A percentile compares a stretch with the other conserved stretches of the same genome.
Conservation (phyloP, 2,329 filamentous ascomycete species). For the Leptographium wingfieldii region DNA sequence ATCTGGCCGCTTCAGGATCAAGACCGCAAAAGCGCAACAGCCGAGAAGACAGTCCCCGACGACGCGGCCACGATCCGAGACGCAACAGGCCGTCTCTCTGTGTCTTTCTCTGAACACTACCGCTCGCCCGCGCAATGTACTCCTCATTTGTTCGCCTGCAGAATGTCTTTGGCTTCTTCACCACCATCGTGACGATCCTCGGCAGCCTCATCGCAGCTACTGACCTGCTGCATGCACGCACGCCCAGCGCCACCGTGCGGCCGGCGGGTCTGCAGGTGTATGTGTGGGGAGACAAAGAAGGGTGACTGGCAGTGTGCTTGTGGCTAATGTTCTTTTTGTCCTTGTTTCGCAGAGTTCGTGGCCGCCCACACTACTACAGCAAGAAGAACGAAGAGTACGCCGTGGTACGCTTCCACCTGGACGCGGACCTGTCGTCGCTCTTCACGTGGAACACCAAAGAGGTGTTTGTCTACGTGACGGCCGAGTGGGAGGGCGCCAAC, state of each 20-base stretch:
- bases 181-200: slow-evolving; percentile 75
- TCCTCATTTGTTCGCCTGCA: slow-evolving; percentile 75
- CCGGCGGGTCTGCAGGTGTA: slow-evolving; percentile 80
- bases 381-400: slow-evolving; percentile 91
- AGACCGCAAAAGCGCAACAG: too few relatives aligned
- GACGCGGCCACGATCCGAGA: background rate
- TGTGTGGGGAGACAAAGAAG: slow-evolving; percentile 11
- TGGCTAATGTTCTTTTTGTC: background rate
- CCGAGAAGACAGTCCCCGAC: background rate
- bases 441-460: slow-evolving; percentile 99
- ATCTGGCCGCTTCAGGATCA: background rate
- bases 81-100: background rate
- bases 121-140: slow-evolving; percentile 52
- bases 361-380: slow-evolving; percentile 91
- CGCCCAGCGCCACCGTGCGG: slow-evolving; percentile 47
- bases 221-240: slow-evolving; percentile 57
- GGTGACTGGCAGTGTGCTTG: slow-evolving; percentile 1
- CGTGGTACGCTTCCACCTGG: slow-evolving; percentile 82
- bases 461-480: slow-evolving; percentile 90
- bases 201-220: slow-evolving; percentile 70
- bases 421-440: slow-evolving; percentile 79
- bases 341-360: slow-evolving; percentile 52
- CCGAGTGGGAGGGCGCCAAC: slow-evolving; percentile 44
- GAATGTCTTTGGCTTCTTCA: slow-evolving; percentile 96
- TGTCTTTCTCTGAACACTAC: background rate